phyloP scores from a whole-genome alignment of 2,329 filamentous ascomycete species.

The Colletotrichum incanum region DNA sequence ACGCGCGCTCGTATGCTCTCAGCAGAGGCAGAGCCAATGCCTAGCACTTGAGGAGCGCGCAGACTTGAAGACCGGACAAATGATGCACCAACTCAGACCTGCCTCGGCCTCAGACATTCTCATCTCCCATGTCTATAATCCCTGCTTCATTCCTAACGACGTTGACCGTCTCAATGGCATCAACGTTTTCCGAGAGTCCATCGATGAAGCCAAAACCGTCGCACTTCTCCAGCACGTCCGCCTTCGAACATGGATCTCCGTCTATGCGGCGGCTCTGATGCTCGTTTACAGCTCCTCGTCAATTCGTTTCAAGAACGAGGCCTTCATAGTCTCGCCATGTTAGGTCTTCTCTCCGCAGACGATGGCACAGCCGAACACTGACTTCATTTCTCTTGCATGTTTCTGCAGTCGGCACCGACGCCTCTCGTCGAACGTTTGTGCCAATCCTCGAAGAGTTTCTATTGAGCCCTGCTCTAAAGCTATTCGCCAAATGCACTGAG shows the following conservation, averaged over 20 bases:
- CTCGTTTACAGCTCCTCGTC: neutral
- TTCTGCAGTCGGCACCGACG: neutral
- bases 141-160: neutral
- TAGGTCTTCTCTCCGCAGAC: neutral
- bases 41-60: neutral
- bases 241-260: too few relatives aligned
- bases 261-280: neutral
- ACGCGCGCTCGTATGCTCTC: neutral
- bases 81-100: neutral
- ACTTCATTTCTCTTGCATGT: neutral
- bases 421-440: neutral
- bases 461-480: neutral
- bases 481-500: neutral
- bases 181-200: too few relatives aligned
- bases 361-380: too few relatives aligned
- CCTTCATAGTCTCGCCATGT: neutral
- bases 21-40: neutral
- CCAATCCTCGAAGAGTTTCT: neutral
- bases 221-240: neutral
- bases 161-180: neutral
- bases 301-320: neutral
- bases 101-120: too few relatives aligned
- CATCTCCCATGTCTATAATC: neutral
- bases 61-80: neutral
- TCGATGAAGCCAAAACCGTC: neutral